Evolutionary conservation across 2,329 filamentous ascomycete species (phyloP).

Genomic region (Diaporthe helianthi): DNA sequence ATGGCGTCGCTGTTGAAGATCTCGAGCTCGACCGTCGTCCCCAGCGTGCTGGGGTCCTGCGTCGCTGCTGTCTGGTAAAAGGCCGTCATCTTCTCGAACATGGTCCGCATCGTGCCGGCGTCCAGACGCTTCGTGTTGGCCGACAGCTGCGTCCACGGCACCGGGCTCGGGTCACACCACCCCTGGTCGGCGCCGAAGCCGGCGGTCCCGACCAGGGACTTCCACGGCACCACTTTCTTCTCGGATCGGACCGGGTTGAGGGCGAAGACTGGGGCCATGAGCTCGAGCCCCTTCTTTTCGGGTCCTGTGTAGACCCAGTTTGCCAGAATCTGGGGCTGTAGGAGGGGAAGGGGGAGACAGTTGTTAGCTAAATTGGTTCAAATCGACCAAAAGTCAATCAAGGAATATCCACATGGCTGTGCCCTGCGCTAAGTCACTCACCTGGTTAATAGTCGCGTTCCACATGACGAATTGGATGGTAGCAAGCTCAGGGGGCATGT

Average conservation of each 20-base stretch:
- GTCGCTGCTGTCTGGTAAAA: slow-evolving; percentile 45
- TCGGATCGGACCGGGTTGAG: slow-evolving; percentile 47
- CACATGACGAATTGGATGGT: slow-evolving; percentile 42
- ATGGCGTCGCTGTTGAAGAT: slow-evolving; percentile 45
- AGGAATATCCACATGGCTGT: not conserved
- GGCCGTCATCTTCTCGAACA: slow-evolving; percentile 34
- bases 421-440: not conserved
- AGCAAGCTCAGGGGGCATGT: slow-evolving; percentile 41
- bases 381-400: too few species aligned
- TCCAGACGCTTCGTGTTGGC: slow-evolving; percentile 42
- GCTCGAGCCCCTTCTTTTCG: slow-evolving; percentile 44
- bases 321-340: slow-evolving; percentile 41
- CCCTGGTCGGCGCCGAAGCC: slow-evolving; percentile 47
- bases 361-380: slow-evolving; percentile 29
- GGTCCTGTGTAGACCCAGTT: slow-evolving; percentile 44
- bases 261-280: slow-evolving; percentile 47
- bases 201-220: slow-evolving; percentile 46
- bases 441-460: slow-evolving; percentile 37
- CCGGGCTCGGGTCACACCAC: slow-evolving; percentile 48
- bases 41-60: slow-evolving; percentile 36
- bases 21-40: slow-evolving; percentile 47
- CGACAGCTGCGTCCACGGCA: slow-evolving; percentile 46
- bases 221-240: slow-evolving; percentile 49
- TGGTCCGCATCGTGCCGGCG: slow-evolving; percentile 41
- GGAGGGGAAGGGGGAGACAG: slow-evolving; percentile 38